Base-by-base conservation (phyloP, 371 early-diverging fungal genomes). In the Circinella minor region DNA sequence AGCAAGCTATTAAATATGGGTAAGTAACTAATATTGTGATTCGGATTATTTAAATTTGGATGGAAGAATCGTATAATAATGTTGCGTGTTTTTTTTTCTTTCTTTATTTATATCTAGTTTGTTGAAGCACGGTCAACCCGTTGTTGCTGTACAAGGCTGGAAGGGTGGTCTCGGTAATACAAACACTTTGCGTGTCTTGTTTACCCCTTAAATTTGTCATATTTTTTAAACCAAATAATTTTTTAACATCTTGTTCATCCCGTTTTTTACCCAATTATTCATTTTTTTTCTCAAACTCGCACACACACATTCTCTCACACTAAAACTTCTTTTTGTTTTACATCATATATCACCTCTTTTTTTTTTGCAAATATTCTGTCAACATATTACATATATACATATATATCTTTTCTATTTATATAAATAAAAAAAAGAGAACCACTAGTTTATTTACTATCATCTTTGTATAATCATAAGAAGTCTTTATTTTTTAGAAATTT, bases 111-210 rank as follows among this genome's bases (percentile, higher is more conserved):
- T 54, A 1, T 54, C 15, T 57, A 57, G 92, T 13, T 74, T 94
- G 36, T 74, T 93, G 66, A 80, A 91, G 74, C 74, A 75, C 68
- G 91, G 93, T 66, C 85, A 94, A 61, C 69, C 89, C 36, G 90
- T 94, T 27, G 90, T 94, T 72, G 92, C 90, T 66, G 88, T 94
- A 71, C 94, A 94, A 78, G 94, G 94, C 9, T 94, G 92, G 92
- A 86, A 88, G 67, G 92, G 91, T 49, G 90, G 94, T 55, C 80
- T 91, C 55, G 94, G 94, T 55, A 91, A 94, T 78, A 93, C 94
- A 71, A 94, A 94, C 77, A 93, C 93, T 39, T 90, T 94, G 80
- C 93, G 94, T 71, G 86, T 94, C 61, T 81, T 94, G 55, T 65
- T 80, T 65, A 69, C 81, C 13, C 84, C 84, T 36, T 74, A 71